These are phyloP conservation scores for Vinca minor DNA, from an alignment of 257 asterid genomes.

Conservation along the genomic window DNA sequence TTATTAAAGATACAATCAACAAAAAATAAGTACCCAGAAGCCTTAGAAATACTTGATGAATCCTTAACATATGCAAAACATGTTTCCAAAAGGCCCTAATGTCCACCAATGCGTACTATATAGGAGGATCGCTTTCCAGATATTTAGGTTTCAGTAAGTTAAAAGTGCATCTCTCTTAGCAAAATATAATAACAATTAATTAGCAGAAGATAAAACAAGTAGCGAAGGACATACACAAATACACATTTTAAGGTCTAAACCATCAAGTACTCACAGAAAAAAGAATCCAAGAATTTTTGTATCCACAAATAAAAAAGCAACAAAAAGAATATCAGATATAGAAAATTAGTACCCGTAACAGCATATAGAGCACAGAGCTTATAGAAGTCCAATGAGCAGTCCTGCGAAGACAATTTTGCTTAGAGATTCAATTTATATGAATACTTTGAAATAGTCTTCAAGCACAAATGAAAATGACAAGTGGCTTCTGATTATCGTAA, in stretches of 20 bases:
- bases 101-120: neutral
- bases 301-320: neutral
- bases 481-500: neutral
- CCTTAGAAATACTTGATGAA: neutral
- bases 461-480: neutral
- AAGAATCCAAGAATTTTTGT: neutral
- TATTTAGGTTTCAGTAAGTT: neutral
- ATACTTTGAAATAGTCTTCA: neutral
- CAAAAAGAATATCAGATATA: neutral
- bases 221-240: neutral
- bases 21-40: neutral
- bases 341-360: conserved; percentile 63
- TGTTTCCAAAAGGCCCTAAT: neutral
- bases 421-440: neutral
- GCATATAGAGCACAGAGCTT: conserved; percentile 92
- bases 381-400: conserved; percentile 86
- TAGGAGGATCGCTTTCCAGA: too few relatives aligned
- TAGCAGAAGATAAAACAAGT: neutral
- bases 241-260: too few relatives aligned
- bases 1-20: neutral
- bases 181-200: too few relatives aligned
- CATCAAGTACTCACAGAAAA: neutral
- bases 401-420: conserved; percentile 45
- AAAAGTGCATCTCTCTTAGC: neutral
- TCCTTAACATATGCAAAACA: neutral